These are phyloP conservation scores for Hydrangea macrophylla DNA, from an alignment of 148 eudicot species.

Conservation along the genomic window DNA sequence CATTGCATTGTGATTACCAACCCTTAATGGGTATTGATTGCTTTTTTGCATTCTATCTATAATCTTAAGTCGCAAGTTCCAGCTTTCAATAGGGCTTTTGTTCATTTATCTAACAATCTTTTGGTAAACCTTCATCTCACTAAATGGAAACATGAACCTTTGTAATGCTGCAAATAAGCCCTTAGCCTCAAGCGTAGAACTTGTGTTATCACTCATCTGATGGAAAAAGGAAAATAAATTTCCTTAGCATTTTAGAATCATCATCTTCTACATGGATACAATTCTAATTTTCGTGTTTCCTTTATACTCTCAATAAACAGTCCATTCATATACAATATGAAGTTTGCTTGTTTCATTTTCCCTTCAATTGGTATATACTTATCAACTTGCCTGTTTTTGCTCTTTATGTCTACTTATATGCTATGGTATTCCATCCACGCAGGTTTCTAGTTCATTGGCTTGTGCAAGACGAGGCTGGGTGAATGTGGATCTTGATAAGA, in stretches of 20 bases:
- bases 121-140: neutral
- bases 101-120: neutral
- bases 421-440: slow-evolving; percentile 15
- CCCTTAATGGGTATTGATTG: neutral
- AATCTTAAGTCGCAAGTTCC: neutral
- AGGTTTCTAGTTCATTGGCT: slow-evolving; percentile 86
- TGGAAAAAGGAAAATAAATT: neutral
- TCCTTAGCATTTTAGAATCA: neutral
- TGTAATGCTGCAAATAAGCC: neutral
- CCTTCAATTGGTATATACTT: neutral
- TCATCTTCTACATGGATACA: neutral
- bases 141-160: neutral
- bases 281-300: neutral
- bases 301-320: neutral
- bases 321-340: neutral
- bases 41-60: slow-evolving; percentile 1
- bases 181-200: neutral
- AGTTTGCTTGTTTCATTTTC: neutral
- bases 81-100: neutral
- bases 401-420: neutral
- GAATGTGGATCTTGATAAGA: slow-evolving; percentile 68
- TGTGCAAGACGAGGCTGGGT: slow-evolving; percentile 98
- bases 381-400: slow-evolving; percentile 4
- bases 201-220: neutral
- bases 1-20: neutral